Evolutionary conservation across 257 asterid genomes (phyloP).

Genomic region (Eustoma russellianum): DNA sequence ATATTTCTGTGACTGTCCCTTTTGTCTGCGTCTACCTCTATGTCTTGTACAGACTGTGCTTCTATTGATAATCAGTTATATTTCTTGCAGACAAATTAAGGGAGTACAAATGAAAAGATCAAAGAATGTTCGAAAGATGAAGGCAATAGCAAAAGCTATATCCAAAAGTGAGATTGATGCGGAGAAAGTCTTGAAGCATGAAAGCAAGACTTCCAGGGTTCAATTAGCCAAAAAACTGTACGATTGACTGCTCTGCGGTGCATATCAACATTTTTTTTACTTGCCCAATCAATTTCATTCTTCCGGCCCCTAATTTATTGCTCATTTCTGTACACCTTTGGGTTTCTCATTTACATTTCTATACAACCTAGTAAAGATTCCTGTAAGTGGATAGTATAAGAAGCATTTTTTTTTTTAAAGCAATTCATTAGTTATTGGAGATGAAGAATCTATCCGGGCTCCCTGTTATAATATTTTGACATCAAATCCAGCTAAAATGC

Average conservation of each 20-base stretch:
- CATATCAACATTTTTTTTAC: too few species aligned
- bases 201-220: slow-evolving; percentile 43
- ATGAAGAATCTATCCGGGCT: too few species aligned
- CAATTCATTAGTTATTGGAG: too few species aligned
- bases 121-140: slow-evolving; percentile 53
- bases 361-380: too few species aligned
- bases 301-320: too few species aligned
- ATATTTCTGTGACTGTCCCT: background rate
- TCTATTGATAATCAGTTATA: background rate
- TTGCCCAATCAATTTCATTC: too few species aligned
- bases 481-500: too few species aligned
- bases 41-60: background rate
- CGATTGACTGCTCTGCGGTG: slow-evolving; percentile 17
- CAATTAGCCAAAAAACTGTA: slow-evolving; percentile 54
- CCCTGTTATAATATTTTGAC: too few species aligned
- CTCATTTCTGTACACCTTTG: too few species aligned
- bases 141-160: slow-evolving; percentile 58
- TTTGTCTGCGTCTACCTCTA: background rate
- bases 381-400: too few species aligned
- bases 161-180: slow-evolving; percentile 35
- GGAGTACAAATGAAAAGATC: slow-evolving; percentile 67
- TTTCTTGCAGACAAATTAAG: slow-evolving; percentile 34
- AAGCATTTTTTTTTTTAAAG: too few species aligned
- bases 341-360: too few species aligned
- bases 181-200: slow-evolving; percentile 40